Base-by-base conservation (phyloP, 148 eudicot genomes). In the Spergularia marina region DNA sequence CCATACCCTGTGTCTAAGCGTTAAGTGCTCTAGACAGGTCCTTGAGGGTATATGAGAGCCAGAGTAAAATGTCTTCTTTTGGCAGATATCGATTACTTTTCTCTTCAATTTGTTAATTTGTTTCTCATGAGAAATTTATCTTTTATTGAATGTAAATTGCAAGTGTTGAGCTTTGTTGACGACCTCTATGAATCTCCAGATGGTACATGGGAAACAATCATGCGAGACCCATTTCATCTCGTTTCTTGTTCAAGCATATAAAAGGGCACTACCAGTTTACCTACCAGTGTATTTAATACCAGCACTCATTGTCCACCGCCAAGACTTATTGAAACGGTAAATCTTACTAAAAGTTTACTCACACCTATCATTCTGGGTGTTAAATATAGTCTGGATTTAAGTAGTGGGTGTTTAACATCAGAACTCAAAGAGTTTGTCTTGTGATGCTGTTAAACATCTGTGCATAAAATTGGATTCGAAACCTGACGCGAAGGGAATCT, bases 231-330 rank as follows among this genome's bases (percentile, higher is more conserved):
- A 95, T 88, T 84, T 88, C 70, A 8, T 92, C 72, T 81, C 86
- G 53, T 92, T 95, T 83, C 85, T 95, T 76, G 40, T 88, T 67
- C 87, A 95, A 88, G 99, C 97, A 36, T 95, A 92, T 85, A 91
- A 85, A 86, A 92, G 99, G 87, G 98, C 99, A 61, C 53, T 95
- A 13, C 99, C 98, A 63, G 98, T 92, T 84, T 95, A 95, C 83
- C 91, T 95, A 82, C 99, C 99, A 55, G 99, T 95, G 56, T 95
- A 95, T 88, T 77, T 95, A 89, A 82, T 95, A 61, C 97, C 99
- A 78, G 99, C 99, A 65, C 77, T 95, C 34, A 92, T 95, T 67
- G 99, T 95, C 77, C 99, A 95, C 65, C 97, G 99, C 76, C 81
- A 88, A 80, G 96, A 89, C 80, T 89, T 95, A 40, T 47, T 82